These are phyloP conservation scores for Inonotus hispidus DNA, from an alignment of 1,284 basidiomycete species.

Conservation along the genomic window DNA sequence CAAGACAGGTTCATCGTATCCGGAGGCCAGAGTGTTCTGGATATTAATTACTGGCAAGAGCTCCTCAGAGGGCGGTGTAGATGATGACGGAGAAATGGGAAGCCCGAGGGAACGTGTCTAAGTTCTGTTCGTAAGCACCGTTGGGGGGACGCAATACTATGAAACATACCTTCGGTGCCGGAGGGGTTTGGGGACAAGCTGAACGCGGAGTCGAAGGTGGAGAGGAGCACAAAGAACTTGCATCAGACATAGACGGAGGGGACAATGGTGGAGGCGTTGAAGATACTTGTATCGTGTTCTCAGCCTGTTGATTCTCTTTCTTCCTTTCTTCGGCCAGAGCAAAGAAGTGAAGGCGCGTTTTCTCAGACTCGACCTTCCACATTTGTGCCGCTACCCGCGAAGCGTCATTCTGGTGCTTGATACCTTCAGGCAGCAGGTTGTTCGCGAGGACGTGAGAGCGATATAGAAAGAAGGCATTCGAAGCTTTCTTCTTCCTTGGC, in stretches of 20 bases:
- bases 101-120: neutral
- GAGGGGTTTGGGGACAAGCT: neutral
- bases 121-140: neutral
- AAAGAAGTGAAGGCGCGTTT: neutral
- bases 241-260: no score
- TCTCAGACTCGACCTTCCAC: slow-evolving; percentile 4
- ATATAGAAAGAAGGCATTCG: slow-evolving; percentile 13
- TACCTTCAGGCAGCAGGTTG: slow-evolving; percentile 1
- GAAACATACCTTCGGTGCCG: neutral
- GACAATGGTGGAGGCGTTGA: neutral
- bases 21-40: neutral
- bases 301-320: neutral
- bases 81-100: neutral
- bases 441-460: slow-evolving; percentile 11
- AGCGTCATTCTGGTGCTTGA: slow-evolving; percentile 13
- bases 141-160: no score
- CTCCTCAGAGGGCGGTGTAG: neutral
- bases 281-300: neutral
- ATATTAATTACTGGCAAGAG: neutral
- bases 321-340: slow-evolving; percentile 2
- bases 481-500: slow-evolving; percentile 5
- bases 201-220: neutral
- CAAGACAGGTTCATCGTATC: neutral
- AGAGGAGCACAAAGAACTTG: neutral
- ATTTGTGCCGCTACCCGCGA: neutral